Evolutionary conservation across 345 rosid genomes (phyloP).

Genomic region (Eucalyptus shirleyi): DNA sequence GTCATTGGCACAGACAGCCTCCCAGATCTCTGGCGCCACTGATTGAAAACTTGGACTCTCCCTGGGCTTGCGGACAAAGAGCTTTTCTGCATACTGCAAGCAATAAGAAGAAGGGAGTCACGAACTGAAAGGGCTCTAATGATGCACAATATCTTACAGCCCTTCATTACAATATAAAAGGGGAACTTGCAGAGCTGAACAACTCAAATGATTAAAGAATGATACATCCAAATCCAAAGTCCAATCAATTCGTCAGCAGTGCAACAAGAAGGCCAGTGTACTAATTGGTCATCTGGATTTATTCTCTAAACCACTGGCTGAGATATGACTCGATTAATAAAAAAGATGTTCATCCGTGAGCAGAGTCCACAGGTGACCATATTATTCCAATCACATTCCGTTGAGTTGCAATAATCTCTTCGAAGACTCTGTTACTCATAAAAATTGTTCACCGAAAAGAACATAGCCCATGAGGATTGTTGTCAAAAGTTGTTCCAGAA

Average conservation of each 20-base stretch:
- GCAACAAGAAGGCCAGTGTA: neutral
- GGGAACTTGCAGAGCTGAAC: neutral
- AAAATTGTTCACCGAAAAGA: neutral
- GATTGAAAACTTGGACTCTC: slow-evolving; percentile 39
- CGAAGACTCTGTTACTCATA: neutral
- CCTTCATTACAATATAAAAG: neutral
- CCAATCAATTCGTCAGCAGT: neutral
- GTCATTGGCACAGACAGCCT: slow-evolving; percentile 79
- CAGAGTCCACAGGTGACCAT: neutral
- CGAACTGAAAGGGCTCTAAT: neutral
- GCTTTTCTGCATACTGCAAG: slow-evolving; percentile 85
- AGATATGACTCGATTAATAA: neutral
- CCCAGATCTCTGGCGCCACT: slow-evolving; percentile 71
- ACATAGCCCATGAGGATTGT: neutral
- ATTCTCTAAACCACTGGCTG: neutral
- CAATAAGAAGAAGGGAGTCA: neutral
- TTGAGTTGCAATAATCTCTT: neutral
- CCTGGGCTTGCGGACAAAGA: slow-evolving; percentile 68
- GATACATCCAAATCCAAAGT: neutral
- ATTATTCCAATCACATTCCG: neutral
- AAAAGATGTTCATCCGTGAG: neutral
- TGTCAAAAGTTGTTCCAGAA: neutral
- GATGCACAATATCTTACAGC: neutral
- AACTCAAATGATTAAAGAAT: neutral
- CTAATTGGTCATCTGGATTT: neutral